Conservation (phyloP, 2,329 filamentous ascomycete genomes). For the Alternaria consortialis region DNA sequence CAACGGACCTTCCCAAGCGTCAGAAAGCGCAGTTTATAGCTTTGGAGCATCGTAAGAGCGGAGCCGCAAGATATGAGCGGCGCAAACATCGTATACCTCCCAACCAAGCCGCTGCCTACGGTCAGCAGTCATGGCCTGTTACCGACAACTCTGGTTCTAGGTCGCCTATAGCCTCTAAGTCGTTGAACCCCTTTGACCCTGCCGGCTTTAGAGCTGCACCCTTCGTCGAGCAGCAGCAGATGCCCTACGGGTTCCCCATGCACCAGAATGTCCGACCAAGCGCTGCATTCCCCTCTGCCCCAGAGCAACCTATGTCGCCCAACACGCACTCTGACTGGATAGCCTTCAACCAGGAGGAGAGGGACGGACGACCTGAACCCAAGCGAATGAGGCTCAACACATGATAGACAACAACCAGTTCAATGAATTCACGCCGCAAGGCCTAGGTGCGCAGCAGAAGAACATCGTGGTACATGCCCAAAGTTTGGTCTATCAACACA, state of each 20-base stretch:
- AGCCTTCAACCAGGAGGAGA: constrained; percentile 61
- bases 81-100: too few relatives aligned
- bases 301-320: constrained; percentile 65
- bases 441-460: constrained; percentile 74
- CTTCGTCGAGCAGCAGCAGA: constrained; percentile 54
- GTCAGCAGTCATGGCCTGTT: constrained; percentile 67
- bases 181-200: constrained; percentile 69
- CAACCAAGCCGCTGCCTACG: constrained; percentile 57
- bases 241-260: constrained; percentile 50
- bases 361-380: constrained; percentile 57
- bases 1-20: too few relatives aligned
- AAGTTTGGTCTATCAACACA: constrained; percentile 83
- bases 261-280: constrained; percentile 56
- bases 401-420: constrained; percentile 80
- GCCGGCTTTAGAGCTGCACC: constrained; percentile 60
- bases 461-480: constrained; percentile 87
- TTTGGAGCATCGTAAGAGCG: too few relatives aligned
- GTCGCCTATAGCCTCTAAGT: constrained; percentile 77
- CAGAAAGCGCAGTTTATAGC: too few relatives aligned
- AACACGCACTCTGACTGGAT: constrained; percentile 69
- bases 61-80: too few relatives aligned
- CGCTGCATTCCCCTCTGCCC: constrained; percentile 58
- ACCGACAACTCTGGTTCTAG: constrained; percentile 73
- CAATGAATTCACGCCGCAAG: constrained; percentile 66
- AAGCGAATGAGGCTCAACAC: constrained; percentile 73